phyloP scores from a whole-genome alignment of 2,329 filamentous ascomycete genomes.

The Hymenoscyphus albidus region DNA sequence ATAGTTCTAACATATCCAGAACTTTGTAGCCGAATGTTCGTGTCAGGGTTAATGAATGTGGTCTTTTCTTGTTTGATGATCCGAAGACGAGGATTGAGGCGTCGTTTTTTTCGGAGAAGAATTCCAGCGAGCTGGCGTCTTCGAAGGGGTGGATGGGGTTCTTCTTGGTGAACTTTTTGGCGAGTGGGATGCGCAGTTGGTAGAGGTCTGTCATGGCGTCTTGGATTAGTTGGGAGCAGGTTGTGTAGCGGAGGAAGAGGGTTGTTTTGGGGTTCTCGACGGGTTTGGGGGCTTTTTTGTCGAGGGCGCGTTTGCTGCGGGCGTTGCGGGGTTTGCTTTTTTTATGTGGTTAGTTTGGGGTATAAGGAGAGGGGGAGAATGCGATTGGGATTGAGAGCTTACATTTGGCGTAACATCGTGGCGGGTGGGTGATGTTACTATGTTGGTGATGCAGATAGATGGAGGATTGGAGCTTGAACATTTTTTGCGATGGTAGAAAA shows the following conservation, averaged over 20 bases:
- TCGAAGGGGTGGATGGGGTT: slow-evolving; percentile 95
- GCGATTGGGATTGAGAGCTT: slow-evolving; percentile 6
- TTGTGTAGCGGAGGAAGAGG: slow-evolving; percentile 84
- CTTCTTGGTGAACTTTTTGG: slow-evolving; percentile 94
- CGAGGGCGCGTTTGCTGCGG: slow-evolving; percentile 90
- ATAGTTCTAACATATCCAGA: slow-evolving; percentile 90
- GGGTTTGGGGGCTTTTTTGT: slow-evolving; percentile 85
- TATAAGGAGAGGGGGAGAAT: not conserved
- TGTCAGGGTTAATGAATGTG: slow-evolving; percentile 78
- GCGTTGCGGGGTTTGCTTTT: slow-evolving; percentile 69
- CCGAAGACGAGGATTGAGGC: slow-evolving; percentile 80
- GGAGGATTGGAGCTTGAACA: slow-evolving; percentile 4
- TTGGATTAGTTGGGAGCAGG: slow-evolving; percentile 77
- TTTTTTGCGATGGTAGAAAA: slow-evolving; percentile 11
- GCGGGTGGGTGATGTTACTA: slow-evolving; percentile 8
- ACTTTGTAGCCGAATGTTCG: slow-evolving; percentile 83
- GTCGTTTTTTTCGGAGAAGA: slow-evolving; percentile 96
- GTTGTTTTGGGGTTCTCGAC: slow-evolving; percentile 87
- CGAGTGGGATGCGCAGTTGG: slow-evolving; percentile 77
- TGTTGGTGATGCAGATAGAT: slow-evolving; percentile 14
- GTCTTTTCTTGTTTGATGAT: slow-evolving; percentile 88
- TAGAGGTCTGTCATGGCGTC: slow-evolving; percentile 82
- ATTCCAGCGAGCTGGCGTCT: slow-evolving; percentile 81
- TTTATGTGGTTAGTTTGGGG: slow-evolving; percentile 6
- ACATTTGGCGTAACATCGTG: slow-evolving; percentile 38